Evolutionary conservation across 768 basidiomycete genomes (phyloP).

Genomic region (Mycena pura): DNA sequence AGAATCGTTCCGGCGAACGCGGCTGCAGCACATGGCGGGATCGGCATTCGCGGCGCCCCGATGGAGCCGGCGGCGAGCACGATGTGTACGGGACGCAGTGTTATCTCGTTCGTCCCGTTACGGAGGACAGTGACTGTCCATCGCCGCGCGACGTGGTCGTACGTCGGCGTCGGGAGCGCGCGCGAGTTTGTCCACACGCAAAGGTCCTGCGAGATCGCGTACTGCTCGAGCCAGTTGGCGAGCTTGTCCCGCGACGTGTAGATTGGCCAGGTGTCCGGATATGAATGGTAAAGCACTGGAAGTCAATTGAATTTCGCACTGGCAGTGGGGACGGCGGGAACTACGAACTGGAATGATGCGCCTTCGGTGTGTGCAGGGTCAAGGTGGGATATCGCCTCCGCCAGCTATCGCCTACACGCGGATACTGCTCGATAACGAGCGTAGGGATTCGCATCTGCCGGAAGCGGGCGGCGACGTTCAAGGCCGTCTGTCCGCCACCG

Average conservation of each 20-base stretch:
- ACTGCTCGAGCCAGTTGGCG: constrained; percentile 52
- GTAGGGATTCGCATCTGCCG: constrained; percentile 45
- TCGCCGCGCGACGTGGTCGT: constrained; percentile 34
- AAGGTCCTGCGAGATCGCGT: constrained; percentile 48
- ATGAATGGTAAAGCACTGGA: constrained; percentile 47
- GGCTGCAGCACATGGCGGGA: no score
- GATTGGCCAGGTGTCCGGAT: constrained; percentile 47
- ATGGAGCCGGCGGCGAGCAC: constrained; percentile 47
- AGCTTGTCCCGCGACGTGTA: constrained; percentile 50
- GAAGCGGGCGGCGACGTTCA: constrained; percentile 49
- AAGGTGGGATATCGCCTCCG: constrained; percentile 50
- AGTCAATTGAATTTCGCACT: constrained; percentile 39
- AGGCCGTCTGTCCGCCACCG: constrained; percentile 50
- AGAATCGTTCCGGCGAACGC: constrained; percentile 38
- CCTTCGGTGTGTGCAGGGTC: constrained; percentile 49
- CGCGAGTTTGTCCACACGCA: constrained; percentile 48
- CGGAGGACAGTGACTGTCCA: constrained; percentile 44
- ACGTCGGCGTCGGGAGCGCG: constrained; percentile 39
- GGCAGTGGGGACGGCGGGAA: background rate
- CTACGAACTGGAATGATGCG: constrained; percentile 3
- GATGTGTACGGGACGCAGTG: constrained; percentile 46
- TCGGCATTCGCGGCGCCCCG: constrained; percentile 42
- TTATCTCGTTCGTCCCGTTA: constrained; percentile 34
- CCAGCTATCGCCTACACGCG: constrained; percentile 50
- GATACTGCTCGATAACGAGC: constrained; percentile 43